These are phyloP conservation scores for Ulmus americana DNA, from an alignment of 331 rosid species.

Conservation along the genomic window DNA sequence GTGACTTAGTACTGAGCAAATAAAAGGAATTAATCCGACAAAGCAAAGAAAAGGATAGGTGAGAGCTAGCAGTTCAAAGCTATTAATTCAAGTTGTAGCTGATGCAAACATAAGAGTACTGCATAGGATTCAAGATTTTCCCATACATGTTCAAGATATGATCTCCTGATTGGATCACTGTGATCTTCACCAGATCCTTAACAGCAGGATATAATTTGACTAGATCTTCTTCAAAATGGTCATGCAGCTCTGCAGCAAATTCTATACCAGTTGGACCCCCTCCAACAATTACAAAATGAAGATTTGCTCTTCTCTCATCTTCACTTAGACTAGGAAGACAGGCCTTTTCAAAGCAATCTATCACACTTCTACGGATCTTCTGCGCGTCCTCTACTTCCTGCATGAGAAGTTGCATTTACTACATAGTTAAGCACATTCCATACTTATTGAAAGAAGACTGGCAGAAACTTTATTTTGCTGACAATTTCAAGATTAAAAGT, in stretches of 20 bases:
- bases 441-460: constrained; percentile 10
- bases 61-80: not conserved
- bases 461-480: not conserved
- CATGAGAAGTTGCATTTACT: constrained; percentile 15
- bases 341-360: constrained; percentile 91
- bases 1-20: not conserved
- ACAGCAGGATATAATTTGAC: constrained; percentile 60
- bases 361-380: constrained; percentile 68
- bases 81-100: not conserved
- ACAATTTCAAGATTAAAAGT: not conserved
- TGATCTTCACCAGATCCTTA: constrained; percentile 70
- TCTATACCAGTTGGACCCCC: constrained; percentile 99
- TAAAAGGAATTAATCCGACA: not conserved
- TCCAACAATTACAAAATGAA: constrained; percentile 93
- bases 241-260: constrained; percentile 97
- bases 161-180: constrained; percentile 93
- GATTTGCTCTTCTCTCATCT: constrained; percentile 67
- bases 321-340: constrained; percentile 72
- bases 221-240: constrained; percentile 71
- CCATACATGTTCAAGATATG: constrained; percentile 89
- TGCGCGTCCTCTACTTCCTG: constrained; percentile 94
- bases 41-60: not conserved
- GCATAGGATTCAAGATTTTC: constrained; percentile 5
- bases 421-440: constrained; percentile 14
- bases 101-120: not conserved